Evolutionary conservation across 495 filamentous ascomycete species (phyloP), one percentile per base, ranked within the genome.

Genomic region (Achaetomiella virescens): DNA sequence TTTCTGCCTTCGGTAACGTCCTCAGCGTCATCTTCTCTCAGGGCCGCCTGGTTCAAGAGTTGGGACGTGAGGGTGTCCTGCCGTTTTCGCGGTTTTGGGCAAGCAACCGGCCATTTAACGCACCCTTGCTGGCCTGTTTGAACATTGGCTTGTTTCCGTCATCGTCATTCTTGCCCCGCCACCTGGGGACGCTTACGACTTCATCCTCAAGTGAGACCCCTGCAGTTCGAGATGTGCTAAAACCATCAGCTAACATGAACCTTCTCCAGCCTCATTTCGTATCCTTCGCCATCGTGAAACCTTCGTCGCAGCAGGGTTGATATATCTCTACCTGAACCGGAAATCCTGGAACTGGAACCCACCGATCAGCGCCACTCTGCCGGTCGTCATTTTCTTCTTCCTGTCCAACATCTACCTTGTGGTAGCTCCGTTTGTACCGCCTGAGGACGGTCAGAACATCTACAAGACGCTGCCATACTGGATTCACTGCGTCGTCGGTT

Each of bases 1-100:
- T 89, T n/a, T 86, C 83, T 33, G 83, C 84, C 10, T 79, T 87
- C 58, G 85, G 85, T 17, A 90, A 89, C 60, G 84, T 89, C 29
- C 67, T 88, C 36, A 78, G 78, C 36, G 83, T 88, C 54, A 82
- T 83, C 47, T 90, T 88, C 66, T 84, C 84, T 0, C 84, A 87
- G 62, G 80, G 81, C 18, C 77, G 84, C 48, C 75, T 87, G 31
- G 78, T 84, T 25, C 82, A 83, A 67, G 83, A 85, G 64, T 75
- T 87, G 12, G 84, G 81, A 29, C 82, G 84, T 54, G 83, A 87
- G 66, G 83, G 82, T 35, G 70, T 86, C 37, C 65, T 87, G 24
- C 82, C 84, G 11, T 82, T 78, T 43, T 83, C 81, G 8, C 75
- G 74, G 29, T 60, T 86, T 63, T 86, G 77, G 75, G 84, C 84